Base-by-base conservation (phyloP, 305 asterid species). In the Solanum hybrid region DNA sequence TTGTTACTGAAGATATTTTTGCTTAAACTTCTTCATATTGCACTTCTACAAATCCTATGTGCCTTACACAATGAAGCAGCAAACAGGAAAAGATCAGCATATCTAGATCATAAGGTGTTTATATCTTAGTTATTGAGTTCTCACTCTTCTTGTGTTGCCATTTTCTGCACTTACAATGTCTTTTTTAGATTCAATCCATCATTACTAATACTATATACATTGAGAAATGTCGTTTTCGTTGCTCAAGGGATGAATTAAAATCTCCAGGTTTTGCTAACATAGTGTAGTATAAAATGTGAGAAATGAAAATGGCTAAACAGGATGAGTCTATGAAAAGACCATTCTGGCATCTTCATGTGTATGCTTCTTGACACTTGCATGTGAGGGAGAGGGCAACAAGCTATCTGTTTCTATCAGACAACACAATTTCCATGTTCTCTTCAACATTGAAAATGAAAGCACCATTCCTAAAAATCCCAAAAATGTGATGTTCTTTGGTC, bases 1-100 rank as follows among this genome's bases (percentile, higher is more conserved):
- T 94, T 90, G 32, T 92, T 37, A 92, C 94, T 22, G 99, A 97
- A 93, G 98, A 95, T 92, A 93, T 96, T 90, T 97, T 95, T 93
- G 98, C 96, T 56, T 95, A 78, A 71, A 89, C 69, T 66, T 45
- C 34, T 79, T 77, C 69, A 10, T 5, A 26, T 26, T 84, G 40
- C 38, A 5, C 40, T 29, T 45, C 73, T 51, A 51, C 11, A 29
- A 29, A 15, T 82, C 38, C 72, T 15, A 34, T 51, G 38, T 60
- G 11, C 26, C 71, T 60, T 19, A 7, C 71, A 60, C 71, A 60
- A 56, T 60, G 71, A 60, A 60, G 71, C 71, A 60, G 71, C 71
- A 60, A 60, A 60, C 71, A 19, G 26, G 5, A 60, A 60, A 80
- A 80, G 13, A 13, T 80, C 10, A 80, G 4, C 66, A 80, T 38